A percentile compares a stretch with the other conserved stretches of the same genome.
phyloP scores from a whole-genome alignment of 345 rosid genomes.

The Arabis hirsuta region DNA sequence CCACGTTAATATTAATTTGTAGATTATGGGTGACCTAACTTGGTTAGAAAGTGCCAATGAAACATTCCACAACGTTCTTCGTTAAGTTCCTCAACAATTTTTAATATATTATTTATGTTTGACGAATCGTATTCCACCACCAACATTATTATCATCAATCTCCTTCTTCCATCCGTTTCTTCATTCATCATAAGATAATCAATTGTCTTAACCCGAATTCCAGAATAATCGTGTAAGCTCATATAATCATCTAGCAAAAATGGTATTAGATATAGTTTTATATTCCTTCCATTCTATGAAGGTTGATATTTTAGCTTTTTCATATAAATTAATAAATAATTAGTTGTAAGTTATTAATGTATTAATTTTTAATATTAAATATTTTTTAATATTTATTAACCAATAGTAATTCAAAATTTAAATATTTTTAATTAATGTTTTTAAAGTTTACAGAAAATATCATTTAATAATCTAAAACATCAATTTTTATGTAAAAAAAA shows the following conservation, averaged over 20 bases:
- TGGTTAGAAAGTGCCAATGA: constrained; percentile 29
- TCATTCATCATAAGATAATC: constrained; percentile 1
- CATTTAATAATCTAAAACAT: too few species aligned
- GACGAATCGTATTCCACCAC: constrained; percentile 70
- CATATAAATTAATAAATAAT: too few species aligned
- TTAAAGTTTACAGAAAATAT: too few species aligned
- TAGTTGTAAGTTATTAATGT: too few species aligned
- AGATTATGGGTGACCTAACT: constrained; percentile 42
- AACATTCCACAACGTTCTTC: constrained; percentile 55
- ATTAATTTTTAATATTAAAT: too few species aligned
- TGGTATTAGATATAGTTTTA: neutral
- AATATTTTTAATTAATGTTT: too few species aligned
- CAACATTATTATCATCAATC: constrained; percentile 59
- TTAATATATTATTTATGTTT: constrained; percentile 51
- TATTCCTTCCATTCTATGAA: too few species aligned
- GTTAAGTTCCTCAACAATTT: constrained; percentile 63
- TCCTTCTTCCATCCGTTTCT: constrained; percentile 41
- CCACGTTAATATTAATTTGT: constrained; percentile 11
- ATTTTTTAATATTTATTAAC: too few species aligned
- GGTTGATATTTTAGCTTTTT: too few species aligned
- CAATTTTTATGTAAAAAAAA: too few species aligned
- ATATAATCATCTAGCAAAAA: neutral
- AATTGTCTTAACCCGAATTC: neutral
- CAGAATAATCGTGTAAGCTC: neutral
- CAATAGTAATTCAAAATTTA: too few species aligned